These are phyloP conservation scores for Xylaria flabelliformis DNA, from an alignment of 495 filamentous ascomycete genomes.

Conservation along the genomic window DNA sequence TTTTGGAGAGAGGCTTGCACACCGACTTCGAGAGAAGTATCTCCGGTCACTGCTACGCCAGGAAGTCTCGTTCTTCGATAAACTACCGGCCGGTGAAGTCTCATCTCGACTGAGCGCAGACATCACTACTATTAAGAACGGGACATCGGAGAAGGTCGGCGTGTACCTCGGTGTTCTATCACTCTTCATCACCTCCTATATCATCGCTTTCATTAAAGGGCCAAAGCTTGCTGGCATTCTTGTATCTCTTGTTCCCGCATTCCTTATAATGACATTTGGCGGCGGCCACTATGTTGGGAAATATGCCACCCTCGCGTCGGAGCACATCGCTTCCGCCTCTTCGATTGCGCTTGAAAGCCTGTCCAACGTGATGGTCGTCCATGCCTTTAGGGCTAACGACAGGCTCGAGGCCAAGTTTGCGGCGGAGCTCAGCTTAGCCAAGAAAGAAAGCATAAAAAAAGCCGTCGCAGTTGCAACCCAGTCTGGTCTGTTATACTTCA, in stretches of 20 bases:
- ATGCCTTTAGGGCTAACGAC: constrained; percentile 54
- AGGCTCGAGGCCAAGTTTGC: constrained; percentile 62
- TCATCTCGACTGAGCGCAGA: constrained; percentile 65
- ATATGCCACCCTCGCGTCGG: constrained; percentile 59
- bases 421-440: constrained; percentile 51
- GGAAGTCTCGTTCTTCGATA: constrained; percentile 68
- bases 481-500: constrained; percentile 70
- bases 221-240: constrained; percentile 58
- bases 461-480: constrained; percentile 64
- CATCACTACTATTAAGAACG: constrained; percentile 65
- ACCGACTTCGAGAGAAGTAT: constrained; percentile 65
- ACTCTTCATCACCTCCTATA: constrained; percentile 68
- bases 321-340: constrained; percentile 46
- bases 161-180: constrained; percentile 62
- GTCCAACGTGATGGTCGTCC: constrained; percentile 55
- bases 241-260: constrained; percentile 67
- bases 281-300: constrained; percentile 67
- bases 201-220: constrained; percentile 69
- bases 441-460: constrained; percentile 63
- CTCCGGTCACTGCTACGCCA: constrained; percentile 63
- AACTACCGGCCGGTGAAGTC: constrained; percentile 63
- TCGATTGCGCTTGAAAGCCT: constrained; percentile 56
- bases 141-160: constrained; percentile 72
- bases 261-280: constrained; percentile 67
- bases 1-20: constrained; percentile 65